These are phyloP conservation scores for Xylaria sp. DNA, from an alignment of 495 filamentous ascomycete species.

Conservation along the genomic window DNA sequence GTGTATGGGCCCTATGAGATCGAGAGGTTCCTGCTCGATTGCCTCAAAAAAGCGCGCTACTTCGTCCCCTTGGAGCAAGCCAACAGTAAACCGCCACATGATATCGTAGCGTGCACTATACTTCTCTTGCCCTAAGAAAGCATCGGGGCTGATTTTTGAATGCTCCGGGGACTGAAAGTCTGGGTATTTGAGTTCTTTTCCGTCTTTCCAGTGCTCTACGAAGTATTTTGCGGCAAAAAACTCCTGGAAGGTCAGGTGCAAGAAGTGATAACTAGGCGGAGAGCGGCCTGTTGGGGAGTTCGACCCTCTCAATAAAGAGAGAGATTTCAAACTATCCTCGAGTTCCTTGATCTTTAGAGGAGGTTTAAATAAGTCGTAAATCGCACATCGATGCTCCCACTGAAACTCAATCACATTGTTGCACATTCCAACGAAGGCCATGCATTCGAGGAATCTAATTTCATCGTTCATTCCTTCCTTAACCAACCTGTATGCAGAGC, in stretches of 20 bases:
- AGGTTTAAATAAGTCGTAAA: too few species aligned
- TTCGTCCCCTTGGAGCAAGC: conserved; percentile 32
- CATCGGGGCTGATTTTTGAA: background rate
- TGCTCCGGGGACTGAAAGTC: background rate
- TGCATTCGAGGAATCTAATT: background rate
- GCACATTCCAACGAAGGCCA: background rate
- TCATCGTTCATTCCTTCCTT: background rate
- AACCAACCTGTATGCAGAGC: too few species aligned
- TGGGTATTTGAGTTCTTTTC: background rate
- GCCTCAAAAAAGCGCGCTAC: background rate
- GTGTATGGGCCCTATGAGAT: background rate
- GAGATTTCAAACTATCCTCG: too few species aligned
- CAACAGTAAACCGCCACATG: conserved; percentile 45
- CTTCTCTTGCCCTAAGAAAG: conserved; percentile 31
- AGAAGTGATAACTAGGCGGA: background rate
- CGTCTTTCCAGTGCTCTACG: background rate
- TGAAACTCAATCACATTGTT: background rate
- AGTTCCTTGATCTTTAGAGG: too few species aligned
- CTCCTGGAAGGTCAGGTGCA: background rate
- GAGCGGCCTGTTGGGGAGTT: background rate
- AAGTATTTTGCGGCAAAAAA: background rate
- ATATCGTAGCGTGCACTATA: conserved; percentile 42
- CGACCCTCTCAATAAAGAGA: background rate
- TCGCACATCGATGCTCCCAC: background rate
- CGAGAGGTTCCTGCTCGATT: background rate